Base-by-base conservation (phyloP, 768 basidiomycete species). In the Tylopilus intermedius region DNA sequence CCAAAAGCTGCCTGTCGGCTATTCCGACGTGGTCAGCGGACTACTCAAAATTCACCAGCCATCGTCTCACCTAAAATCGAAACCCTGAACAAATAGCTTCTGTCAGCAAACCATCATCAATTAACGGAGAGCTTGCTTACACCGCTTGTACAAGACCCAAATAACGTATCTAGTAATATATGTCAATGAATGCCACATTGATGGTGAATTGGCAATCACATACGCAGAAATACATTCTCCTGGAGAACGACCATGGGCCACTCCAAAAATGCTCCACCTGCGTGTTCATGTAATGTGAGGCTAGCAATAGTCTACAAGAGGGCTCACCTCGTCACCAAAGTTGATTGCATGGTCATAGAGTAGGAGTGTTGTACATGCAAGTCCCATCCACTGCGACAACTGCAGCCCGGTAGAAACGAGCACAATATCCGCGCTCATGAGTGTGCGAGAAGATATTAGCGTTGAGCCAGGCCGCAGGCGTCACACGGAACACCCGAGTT, bases 211-310 rank as follows among this genome's bases (percentile, higher is more conserved):
- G 27, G 3, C 11, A 1, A 40, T 3, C 14, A 26, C 46, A 51
- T 27, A 52, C 53, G 4, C 35, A 51, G 29, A 59, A 27, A 51
- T 59, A 59, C 14, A 59, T 47, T 18, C 11, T 6, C 30, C 54
- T 39, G 8, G 58, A 51, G 3, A 56, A 27, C 5, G 57, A 37
- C 58, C 58, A 59, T 13, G 45, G 49, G 10, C 53, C 52, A 32
- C 30, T 50, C 57, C 58, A 59, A 33, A 59, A 55, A 44, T 50
- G 41, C 13, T 55, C 51, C 15, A 55, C 49, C 57, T 58, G 29
- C 4, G 13, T 40, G 33, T 27, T 45, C 42, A 29, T 42, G 18
- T 39, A 45, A 10, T 13, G 13, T 40, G 39, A 13, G 6, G 32
- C 32, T 30, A 26, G 22, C n/a, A 30, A 22, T 14, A 21, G 27